Conservation (phyloP, 2,329 filamentous ascomycete genomes). For the Chrysosporium queenslandicum region DNA sequence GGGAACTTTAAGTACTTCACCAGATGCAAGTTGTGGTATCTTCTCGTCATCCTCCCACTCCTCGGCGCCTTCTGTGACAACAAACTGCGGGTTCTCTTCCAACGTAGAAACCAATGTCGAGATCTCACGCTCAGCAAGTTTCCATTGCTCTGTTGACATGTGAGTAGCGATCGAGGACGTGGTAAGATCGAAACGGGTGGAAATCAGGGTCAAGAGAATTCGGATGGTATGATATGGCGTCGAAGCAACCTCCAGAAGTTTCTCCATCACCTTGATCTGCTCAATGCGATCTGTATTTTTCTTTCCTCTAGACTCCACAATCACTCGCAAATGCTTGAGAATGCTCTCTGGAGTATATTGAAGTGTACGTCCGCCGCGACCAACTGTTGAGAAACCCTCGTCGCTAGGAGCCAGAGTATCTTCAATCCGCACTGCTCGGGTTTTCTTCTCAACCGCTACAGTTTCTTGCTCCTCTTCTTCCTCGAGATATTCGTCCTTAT, state of each 20-base stretch:
- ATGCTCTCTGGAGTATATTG: conserved; percentile 96
- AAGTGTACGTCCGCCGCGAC: conserved; percentile 76
- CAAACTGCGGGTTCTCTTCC: conserved; percentile 65
- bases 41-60: conserved; percentile 99
- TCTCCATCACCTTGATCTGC: conserved; percentile 97
- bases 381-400: conserved; percentile 81
- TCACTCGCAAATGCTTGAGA: conserved; percentile 86
- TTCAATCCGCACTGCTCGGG: conserved; percentile 33
- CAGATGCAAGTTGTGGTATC: conserved; percentile 60
- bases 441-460: conserved; percentile 43
- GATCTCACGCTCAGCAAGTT: conserved; percentile 81
- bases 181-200: conserved; percentile 86
- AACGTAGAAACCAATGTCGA: conserved; percentile 66
- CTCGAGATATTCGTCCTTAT: conserved; percentile 82
- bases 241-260: conserved; percentile 75
- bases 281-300: conserved; percentile 95
- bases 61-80: conserved; percentile 84
- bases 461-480: conserved; percentile 66
- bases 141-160: conserved; percentile 97
- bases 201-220: conserved; percentile 81
- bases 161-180: conserved; percentile 61
- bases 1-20: conserved; percentile 78
- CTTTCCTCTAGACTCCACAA: conserved; percentile 92
- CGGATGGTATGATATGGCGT: conserved; percentile 92
- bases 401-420: conserved; percentile 48